Evolutionary conservation across 225 moss, liverwort and hornwort species (phyloP).

Genomic region (Polytrichum formosum): DNA sequence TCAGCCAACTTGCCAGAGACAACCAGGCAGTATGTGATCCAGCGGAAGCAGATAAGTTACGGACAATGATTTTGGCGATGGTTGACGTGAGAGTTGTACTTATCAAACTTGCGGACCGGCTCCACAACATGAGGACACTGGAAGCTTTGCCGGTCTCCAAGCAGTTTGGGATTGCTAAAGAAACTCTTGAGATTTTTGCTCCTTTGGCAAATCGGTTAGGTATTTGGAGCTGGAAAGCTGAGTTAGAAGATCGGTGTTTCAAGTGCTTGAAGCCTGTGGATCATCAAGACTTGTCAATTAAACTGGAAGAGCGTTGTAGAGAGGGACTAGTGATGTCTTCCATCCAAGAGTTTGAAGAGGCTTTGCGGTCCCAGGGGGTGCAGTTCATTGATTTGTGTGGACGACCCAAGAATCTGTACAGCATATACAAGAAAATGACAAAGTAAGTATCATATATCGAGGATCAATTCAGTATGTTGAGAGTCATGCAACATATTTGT

Average conservation of each 20-base stretch:
- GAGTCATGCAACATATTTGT: no score
- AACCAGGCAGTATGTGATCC: slow-evolving; percentile 64
- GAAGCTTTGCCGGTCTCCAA: slow-evolving; percentile 60
- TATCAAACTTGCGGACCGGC: slow-evolving; percentile 84
- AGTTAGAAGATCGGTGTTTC: slow-evolving; percentile 90
- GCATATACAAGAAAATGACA: slow-evolving; percentile 80
- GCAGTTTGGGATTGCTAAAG: slow-evolving; percentile 67
- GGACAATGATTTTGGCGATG: slow-evolving; percentile 92
- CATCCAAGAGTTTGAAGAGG: slow-evolving; percentile 61
- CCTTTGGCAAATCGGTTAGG: slow-evolving; percentile 88
- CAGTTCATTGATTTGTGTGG: slow-evolving; percentile 72
- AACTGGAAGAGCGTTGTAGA: slow-evolving; percentile 59
- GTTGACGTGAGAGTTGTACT: slow-evolving; percentile 88
- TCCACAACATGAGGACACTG: slow-evolving; percentile 84
- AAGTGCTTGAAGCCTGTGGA: slow-evolving; percentile 68
- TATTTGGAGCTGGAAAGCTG: slow-evolving; percentile 98
- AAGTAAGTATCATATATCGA: slow-evolving; percentile 36
- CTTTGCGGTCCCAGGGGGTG: slow-evolving; percentile 48
- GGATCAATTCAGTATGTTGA: no score
- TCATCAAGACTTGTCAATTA: slow-evolving; percentile 51
- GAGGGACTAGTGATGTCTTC: slow-evolving; percentile 69
- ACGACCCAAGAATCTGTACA: slow-evolving; percentile 90
- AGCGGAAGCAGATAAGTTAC: slow-evolving; percentile 62
- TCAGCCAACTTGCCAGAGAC: slow-evolving; percentile 76
- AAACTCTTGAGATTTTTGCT: slow-evolving; percentile 77